These are phyloP conservation scores for Paramecium bursaria DNA, from an alignment of 73 alveolate genomes.

Conservation along the genomic window DNA sequence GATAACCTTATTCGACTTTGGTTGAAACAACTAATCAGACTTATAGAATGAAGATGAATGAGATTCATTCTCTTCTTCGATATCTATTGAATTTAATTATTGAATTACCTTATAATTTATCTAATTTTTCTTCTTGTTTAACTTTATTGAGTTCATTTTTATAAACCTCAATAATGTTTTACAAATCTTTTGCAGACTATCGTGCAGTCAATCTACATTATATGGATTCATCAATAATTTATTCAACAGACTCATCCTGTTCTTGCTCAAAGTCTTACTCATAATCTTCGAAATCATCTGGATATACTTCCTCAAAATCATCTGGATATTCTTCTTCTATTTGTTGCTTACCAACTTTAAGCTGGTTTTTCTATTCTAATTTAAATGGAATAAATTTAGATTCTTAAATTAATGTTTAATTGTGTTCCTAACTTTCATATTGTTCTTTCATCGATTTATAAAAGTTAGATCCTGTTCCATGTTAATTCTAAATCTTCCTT, in stretches of 20 bases:
- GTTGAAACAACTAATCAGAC: slow-evolving; percentile 26
- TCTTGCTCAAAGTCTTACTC: slow-evolving; percentile 23
- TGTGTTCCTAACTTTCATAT: background rate
- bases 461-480: background rate
- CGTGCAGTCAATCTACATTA: slow-evolving; percentile 5
- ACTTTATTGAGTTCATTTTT: slow-evolving; percentile 40
- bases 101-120: background rate
- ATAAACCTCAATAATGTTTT: slow-evolving; percentile 27
- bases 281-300: slow-evolving; percentile 62
- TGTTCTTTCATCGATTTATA: slow-evolving; percentile 2
- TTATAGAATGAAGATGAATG: slow-evolving; percentile 22
- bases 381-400: slow-evolving; percentile 33
- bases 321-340: slow-evolving; percentile 58
- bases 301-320: slow-evolving; percentile 55
- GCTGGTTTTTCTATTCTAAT: slow-evolving; percentile 13
- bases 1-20: slow-evolving; percentile 4
- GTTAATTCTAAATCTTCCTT: slow-evolving; percentile 6
- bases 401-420: background rate
- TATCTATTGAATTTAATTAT: background rate
- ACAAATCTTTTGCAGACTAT: slow-evolving; percentile 48
- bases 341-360: background rate
- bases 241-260: background rate
- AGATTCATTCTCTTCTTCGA: slow-evolving; percentile 28
- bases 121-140: background rate
- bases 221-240: slow-evolving; percentile 23